phyloP scores from a whole-genome alignment of 495 filamentous ascomycete species.

The Podospora comata region DNA sequence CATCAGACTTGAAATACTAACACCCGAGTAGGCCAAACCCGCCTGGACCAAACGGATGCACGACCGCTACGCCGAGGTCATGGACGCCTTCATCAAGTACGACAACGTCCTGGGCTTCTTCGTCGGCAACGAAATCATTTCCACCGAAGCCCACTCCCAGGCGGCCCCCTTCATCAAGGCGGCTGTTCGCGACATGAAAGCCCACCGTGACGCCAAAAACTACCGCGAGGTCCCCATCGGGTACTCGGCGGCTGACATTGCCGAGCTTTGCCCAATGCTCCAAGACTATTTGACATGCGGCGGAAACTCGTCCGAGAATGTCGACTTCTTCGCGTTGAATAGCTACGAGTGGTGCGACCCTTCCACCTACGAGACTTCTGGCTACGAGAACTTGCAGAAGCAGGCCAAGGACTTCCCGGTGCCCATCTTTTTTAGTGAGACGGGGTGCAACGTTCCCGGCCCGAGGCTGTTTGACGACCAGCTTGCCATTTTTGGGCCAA shows the following conservation, averaged over 20 bases:
- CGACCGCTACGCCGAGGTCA: conserved; percentile 62
- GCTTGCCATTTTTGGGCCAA: conserved; percentile 64
- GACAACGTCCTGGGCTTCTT: conserved; percentile 81
- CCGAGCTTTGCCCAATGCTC: conserved; percentile 74
- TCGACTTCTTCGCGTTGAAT: conserved; percentile 85
- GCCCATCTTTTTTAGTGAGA: conserved; percentile 84
- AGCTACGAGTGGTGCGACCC: conserved; percentile 85
- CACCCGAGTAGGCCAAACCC: conserved; percentile 40
- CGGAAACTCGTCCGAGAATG: conserved; percentile 59
- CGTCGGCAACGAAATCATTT: conserved; percentile 83
- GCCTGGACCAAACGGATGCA: conserved; percentile 71
- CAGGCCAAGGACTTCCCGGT: conserved; percentile 54
- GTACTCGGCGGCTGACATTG: conserved; percentile 87
- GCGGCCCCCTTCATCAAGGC: conserved; percentile 82
- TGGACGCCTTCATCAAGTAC: conserved; percentile 75
- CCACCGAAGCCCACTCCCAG: conserved; percentile 53
- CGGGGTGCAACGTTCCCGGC: conserved; percentile 64
- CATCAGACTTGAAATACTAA: not conserved
- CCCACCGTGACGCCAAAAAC: conserved; percentile 70
- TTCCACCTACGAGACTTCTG: conserved; percentile 60
- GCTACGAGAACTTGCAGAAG: conserved; percentile 63
- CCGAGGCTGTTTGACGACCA: conserved; percentile 78
- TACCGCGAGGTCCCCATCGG: conserved; percentile 82
- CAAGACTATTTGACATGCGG: conserved; percentile 86
- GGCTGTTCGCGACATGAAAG: conserved; percentile 76